Evolutionary conservation across 768 basidiomycete species (phyloP).

Genomic region (Lentinula aciculospora): DNA sequence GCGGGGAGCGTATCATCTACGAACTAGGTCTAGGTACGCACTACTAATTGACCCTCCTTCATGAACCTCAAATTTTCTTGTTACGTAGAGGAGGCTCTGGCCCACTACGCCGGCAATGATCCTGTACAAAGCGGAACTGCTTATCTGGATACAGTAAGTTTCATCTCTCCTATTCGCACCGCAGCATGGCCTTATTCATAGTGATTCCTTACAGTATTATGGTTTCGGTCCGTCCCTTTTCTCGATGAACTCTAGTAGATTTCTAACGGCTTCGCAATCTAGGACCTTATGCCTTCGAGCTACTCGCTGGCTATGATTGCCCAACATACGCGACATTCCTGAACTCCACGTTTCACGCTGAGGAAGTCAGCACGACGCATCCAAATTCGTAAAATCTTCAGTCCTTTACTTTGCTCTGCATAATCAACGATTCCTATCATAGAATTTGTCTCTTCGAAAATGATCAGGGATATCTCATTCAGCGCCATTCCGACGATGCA

Average conservation of each 20-base stretch:
- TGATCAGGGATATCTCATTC: slow-evolving; percentile 29
- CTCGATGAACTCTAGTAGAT: not conserved
- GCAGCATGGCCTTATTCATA: not conserved
- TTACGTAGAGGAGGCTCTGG: not conserved
- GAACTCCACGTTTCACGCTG: slow-evolving; percentile 43
- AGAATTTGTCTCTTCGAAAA: slow-evolving; percentile 53
- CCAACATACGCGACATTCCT: slow-evolving; percentile 46
- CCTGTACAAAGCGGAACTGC: slow-evolving; percentile 47
- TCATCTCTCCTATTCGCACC: not conserved
- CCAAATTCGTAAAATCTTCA: slow-evolving; percentile 19
- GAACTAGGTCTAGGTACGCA: slow-evolving; percentile 26
- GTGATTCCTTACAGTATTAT: not conserved
- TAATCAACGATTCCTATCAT: not conserved
- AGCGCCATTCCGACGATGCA: slow-evolving; percentile 13
- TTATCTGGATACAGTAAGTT: slow-evolving; percentile 33
- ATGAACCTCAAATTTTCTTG: not conserved
- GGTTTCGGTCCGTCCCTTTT: slow-evolving; percentile 13
- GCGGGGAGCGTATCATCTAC: slow-evolving; percentile 45
- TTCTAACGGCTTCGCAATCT: not conserved
- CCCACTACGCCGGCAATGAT: slow-evolving; percentile 37
- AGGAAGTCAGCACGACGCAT: slow-evolving; percentile 31
- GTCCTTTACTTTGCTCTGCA: too few relatives aligned
- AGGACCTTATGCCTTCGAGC: slow-evolving; percentile 31
- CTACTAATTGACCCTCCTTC: not conserved
- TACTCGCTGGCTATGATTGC: slow-evolving; percentile 51